Evolutionary conservation across 306 rosid species (phyloP), one percentile per base, ranked within the genome.

Genomic region (Begonia fuchsioides): DNA sequence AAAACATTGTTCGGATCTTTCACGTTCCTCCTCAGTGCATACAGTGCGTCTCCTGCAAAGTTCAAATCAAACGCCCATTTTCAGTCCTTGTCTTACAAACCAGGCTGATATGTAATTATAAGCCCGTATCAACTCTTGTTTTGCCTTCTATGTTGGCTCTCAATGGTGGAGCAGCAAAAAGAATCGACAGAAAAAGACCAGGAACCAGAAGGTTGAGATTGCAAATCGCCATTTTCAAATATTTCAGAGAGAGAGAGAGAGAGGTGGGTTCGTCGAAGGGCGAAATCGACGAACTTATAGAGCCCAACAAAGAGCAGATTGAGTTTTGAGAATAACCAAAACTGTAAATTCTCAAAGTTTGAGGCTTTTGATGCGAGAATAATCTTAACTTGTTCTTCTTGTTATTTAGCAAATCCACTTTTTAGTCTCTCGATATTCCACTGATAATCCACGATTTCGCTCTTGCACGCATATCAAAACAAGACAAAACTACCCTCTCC

Each of bases 31-130:
- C 93, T 86, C 68, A 86, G 64, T 2, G 83, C 81, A 40, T 68
- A 86, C 39, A 86, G 68, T 51, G 93, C 96, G 70, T 86, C 96
- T 38, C 96, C 93, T 86, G 77, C 56, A 17, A 3, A 20, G n/a
- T n/a, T 17, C 32, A 65, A n/a, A n/a, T n/a, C n/a, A n/a, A n/a
- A 16, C 51, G 44, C 10, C 14, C 6, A 49, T 20, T 38, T 19
- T 46, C 18, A 46, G 4, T n/a, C n/a, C n/a, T n/a, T n/a, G n/a
- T n/a, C n/a, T n/a, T n/a, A 12, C 18, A 12, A 2, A 3, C 18
- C n/a, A 13, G 15, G 15, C 13, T 6, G 2, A 2, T 3, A 15
- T 46, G 3, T 20, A 40, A 9, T 38, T 49, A 20, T 20, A 3
- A 12, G 20, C 17, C 11, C 11, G n/a, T 13, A 15, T 13, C 32